Base-by-base conservation (phyloP, 2,329 filamentous ascomycete genomes). In the Oidium heveae region DNA sequence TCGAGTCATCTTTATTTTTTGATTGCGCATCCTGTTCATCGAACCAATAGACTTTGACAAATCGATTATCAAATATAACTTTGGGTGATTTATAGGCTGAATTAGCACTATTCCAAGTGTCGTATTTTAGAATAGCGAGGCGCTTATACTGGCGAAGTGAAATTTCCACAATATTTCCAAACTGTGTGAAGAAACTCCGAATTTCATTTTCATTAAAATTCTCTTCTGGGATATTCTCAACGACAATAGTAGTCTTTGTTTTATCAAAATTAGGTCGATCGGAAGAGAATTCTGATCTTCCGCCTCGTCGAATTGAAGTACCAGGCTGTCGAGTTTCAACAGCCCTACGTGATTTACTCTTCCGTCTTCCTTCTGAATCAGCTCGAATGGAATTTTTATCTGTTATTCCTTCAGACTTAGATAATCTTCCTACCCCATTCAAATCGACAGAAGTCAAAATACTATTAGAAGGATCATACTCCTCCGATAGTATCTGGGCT, bases 31-130 rank as follows among this genome's bases (percentile, higher is more conserved):
- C 44, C 28, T 74, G 72, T 6, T 75, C 73, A 60, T 77, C 81
- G 63, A 78, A 74, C 84, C 84, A 89, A 61, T 82, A 87, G 0
- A 89, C 81, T 61, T 86, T 88, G 52, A 91, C 85, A 61, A 91
- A 91, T 12, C 85, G 74, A 60, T 89, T 91, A 61, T 88, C 82
- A 63, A 89, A 91, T 47, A 91, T 80, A 50, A 80, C 80, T 63
- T 86, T 86, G 0, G 85, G 84, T 9, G 82, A 87, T 50, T 74
- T 74, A 64, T 85, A 86, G 1, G 85, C 85, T 16, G 75, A 74
- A 56, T 79, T 76, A 15, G 85, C 85, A 15, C 76, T 68, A 7
- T 72, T 72, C 73, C 80, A 83, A 44, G 72, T 72, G 53, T 78
- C 74, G 61, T 74, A 91, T 59, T 79, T 82, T 58, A 91, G 72